phyloP scores from a whole-genome alignment of 192 early-diverging fungal genomes.

The Rhizoclosmatium sp. region DNA sequence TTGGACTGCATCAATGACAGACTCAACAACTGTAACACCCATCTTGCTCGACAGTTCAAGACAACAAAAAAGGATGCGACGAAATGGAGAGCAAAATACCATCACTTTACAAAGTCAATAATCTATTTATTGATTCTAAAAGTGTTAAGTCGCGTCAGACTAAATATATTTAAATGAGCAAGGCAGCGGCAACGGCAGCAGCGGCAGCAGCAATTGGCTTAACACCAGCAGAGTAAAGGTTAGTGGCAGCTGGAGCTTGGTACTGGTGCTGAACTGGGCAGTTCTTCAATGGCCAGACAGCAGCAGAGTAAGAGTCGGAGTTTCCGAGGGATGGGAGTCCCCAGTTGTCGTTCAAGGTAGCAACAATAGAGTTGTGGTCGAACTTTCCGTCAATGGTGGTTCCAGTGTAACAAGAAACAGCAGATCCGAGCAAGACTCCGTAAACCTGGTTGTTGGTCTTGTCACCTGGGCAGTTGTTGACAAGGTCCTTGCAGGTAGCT shows the following conservation, averaged over 20 bases:
- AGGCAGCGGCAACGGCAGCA: constrained; percentile 2
- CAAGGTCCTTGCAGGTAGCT: constrained; percentile 16
- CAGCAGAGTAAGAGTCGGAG: neutral
- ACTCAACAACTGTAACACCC: too few species aligned
- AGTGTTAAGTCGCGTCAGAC: too few species aligned
- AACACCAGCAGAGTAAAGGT: neutral
- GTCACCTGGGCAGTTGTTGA: constrained; percentile 9
- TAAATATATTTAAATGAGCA: neutral
- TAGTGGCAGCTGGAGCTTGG: neutral
- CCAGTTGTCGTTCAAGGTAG: constrained; percentile 25
- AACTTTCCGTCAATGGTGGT: neutral
- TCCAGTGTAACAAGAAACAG: constrained; percentile 17
- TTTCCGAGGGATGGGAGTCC: neutral
- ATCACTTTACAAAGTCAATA: too few species aligned
- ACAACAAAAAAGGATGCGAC: too few species aligned
- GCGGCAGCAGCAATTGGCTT: neutral
- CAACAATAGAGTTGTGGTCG: constrained; percentile 29
- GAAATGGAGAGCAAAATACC: too few species aligned
- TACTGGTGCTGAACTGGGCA: neutral
- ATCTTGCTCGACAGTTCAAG: too few species aligned
- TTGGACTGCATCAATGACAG: too few species aligned
- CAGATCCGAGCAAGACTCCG: constrained; percentile 17
- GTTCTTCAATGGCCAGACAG: constrained; percentile 13
- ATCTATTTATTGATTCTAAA: too few species aligned
- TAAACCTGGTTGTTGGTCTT: constrained; percentile 27